A percentile compares a stretch with the other conserved stretches of the same genome.
Evolutionary conservation across 2,329 filamentous ascomycete species (phyloP).

Genomic region (Exophiala sideris): DNA sequence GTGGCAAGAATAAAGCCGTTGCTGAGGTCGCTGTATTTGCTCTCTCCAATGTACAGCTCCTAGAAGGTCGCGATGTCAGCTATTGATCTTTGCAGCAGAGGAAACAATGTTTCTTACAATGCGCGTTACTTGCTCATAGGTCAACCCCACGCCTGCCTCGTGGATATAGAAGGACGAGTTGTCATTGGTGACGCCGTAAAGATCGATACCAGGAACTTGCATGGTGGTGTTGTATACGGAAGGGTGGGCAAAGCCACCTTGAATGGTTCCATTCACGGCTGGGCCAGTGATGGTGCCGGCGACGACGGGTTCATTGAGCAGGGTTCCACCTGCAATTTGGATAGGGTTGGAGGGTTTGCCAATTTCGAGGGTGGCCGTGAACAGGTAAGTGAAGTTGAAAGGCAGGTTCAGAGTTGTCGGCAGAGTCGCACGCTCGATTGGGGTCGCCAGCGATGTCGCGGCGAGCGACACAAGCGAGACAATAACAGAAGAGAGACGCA

Average conservation of each 20-base stretch:
- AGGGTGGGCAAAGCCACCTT: neutral
- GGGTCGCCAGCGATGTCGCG: no score
- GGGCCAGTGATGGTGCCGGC: neutral
- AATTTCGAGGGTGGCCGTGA: neutral
- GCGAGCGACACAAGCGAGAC: no score
- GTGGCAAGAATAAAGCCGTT: neutral
- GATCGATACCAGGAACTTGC: neutral
- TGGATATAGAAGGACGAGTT: neutral
- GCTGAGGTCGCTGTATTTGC: neutral
- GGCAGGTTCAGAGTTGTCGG: no score
- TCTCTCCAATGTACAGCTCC: neutral
- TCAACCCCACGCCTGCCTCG: neutral
- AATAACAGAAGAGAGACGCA: no score
- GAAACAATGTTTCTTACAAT: neutral
- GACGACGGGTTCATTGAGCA: neutral
- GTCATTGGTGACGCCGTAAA: neutral
- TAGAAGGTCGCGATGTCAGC: neutral
- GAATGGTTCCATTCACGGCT: constrained; percentile 1
- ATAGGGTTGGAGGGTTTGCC: neutral
- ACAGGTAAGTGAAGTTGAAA: no score
- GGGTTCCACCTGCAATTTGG: neutral
- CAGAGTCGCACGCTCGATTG: no score
- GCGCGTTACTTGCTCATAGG: neutral
- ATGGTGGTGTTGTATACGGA: neutral
- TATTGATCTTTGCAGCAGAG: neutral